Evolutionary conservation across 108 stramenopile genomes (phyloP).

Genomic region (Skeletonema costatum): DNA sequence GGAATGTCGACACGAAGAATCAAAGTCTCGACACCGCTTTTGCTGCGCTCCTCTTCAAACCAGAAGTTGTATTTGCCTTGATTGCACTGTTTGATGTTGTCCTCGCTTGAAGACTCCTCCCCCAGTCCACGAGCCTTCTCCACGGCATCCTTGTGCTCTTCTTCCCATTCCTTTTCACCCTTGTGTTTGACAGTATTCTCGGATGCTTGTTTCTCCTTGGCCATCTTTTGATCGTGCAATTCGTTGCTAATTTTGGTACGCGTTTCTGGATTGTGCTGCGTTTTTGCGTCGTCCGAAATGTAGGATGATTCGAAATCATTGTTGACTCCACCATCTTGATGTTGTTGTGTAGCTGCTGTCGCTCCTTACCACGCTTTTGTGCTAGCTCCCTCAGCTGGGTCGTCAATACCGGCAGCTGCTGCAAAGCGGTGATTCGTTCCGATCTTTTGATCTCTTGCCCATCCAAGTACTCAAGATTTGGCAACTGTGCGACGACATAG

Average conservation of each 20-base stretch:
- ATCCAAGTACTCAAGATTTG: conserved; percentile 74
- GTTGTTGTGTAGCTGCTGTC: conserved; percentile 10
- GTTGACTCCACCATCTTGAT: not conserved
- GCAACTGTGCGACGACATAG: conserved; percentile 71
- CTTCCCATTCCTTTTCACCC: conserved; percentile 56
- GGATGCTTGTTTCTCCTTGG: conserved; percentile 68
- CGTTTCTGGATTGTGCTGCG: conserved; percentile 76
- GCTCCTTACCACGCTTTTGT: conserved; percentile 2
- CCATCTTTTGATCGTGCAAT: conserved; percentile 79
- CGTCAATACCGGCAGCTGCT: conserved; percentile 61
- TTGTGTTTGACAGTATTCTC: conserved; percentile 42
- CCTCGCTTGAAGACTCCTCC: conserved; percentile 7
- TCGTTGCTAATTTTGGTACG: conserved; percentile 81
- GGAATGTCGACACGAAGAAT: conserved; percentile 62
- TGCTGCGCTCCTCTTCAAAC: conserved; percentile 61
- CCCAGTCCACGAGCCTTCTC: conserved; percentile 1
- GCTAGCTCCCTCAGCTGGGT: conserved; percentile 40
- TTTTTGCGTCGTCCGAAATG: conserved; percentile 49
- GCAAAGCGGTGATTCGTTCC: conserved; percentile 59
- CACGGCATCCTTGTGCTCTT: conserved; percentile 37
- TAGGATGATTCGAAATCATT: conserved; percentile 3
- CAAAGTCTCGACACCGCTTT: conserved; percentile 21
- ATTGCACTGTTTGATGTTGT: conserved; percentile 57
- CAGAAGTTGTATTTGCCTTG: conserved; percentile 79
- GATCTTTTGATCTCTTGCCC: conserved; percentile 77